These are phyloP conservation scores for Petunia axillaris DNA, from an alignment of 257 asterid genomes.

Conservation along the genomic window DNA sequence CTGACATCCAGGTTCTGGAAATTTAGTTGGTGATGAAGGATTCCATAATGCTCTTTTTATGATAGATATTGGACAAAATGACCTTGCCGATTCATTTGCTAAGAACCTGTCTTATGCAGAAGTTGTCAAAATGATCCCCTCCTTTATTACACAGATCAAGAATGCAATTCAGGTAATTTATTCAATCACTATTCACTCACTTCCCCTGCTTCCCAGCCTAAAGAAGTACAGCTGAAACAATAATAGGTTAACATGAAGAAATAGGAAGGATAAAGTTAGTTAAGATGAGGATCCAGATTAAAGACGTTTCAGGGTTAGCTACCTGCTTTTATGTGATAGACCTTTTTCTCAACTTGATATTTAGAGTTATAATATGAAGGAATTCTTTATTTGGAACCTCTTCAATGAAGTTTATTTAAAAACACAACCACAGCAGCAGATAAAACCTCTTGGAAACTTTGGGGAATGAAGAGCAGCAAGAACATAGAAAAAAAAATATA, in stretches of 20 bases:
- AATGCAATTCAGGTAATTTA: constrained; percentile 60
- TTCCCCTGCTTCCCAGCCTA: neutral
- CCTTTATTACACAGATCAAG: constrained; percentile 62
- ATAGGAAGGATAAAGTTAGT: neutral
- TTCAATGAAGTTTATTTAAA: neutral
- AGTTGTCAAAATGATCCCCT: constrained; percentile 68
- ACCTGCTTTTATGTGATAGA: neutral
- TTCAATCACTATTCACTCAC: neutral
- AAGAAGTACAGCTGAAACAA: neutral
- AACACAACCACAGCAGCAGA: neutral
- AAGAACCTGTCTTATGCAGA: constrained; percentile 61
- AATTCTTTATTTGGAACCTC: neutral
- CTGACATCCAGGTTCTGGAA: constrained; percentile 47
- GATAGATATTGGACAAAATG: constrained; percentile 94
- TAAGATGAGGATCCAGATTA: neutral
- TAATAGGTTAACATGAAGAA: neutral
- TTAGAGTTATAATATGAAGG: neutral
- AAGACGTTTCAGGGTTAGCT: neutral
- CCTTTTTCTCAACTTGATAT: neutral
- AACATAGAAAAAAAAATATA: neutral
- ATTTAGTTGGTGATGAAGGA: constrained; percentile 48
- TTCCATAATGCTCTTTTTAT: constrained; percentile 69
- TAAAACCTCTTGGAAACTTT: neutral
- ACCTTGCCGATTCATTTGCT: constrained; percentile 69
- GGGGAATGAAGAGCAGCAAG: neutral